phyloP scores from a whole-genome alignment of 2,329 filamentous ascomycete species.

The Fusarium mangiferae region DNA sequence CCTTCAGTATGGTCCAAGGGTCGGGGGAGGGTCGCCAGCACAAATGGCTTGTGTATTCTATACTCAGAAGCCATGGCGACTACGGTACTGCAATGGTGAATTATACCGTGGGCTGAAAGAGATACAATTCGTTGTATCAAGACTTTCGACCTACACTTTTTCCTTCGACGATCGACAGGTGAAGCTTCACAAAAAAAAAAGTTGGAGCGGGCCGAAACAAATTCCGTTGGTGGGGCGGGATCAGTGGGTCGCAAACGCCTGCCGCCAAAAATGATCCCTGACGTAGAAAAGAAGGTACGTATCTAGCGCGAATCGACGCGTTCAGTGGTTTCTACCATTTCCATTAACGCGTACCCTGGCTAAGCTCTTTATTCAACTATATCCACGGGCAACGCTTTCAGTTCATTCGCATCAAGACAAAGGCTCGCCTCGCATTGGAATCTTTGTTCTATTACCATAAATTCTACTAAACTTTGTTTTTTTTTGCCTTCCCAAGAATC shows the following conservation, averaged over 20 bases:
- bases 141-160: conserved; percentile 35
- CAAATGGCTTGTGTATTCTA: conserved; percentile 72
- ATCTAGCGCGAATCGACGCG: conserved; percentile 36
- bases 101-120: conserved; percentile 23
- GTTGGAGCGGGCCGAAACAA: conserved; percentile 47
- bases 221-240: conserved; percentile 48
- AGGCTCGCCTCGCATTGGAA: background rate
- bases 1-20: conserved; percentile 64
- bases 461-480: background rate
- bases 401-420: conserved; percentile 17
- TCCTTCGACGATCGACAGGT: conserved; percentile 18
- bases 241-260: conserved; percentile 25
- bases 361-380: conserved; percentile 15
- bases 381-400: conserved; percentile 26
- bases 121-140: conserved; percentile 35
- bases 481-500: background rate
- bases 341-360: conserved; percentile 41
- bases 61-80: conserved; percentile 67
- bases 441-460: background rate
- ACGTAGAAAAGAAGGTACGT: conserved; percentile 38
- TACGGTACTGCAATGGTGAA: background rate
- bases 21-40: conserved; percentile 68
- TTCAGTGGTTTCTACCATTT: conserved; percentile 39
- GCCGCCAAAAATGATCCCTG: conserved; percentile 33
- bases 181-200: conserved; percentile 52